These are phyloP conservation scores for Rossbeevera mucosa DNA, from an alignment of 768 basidiomycete species.

Conservation along the genomic window DNA sequence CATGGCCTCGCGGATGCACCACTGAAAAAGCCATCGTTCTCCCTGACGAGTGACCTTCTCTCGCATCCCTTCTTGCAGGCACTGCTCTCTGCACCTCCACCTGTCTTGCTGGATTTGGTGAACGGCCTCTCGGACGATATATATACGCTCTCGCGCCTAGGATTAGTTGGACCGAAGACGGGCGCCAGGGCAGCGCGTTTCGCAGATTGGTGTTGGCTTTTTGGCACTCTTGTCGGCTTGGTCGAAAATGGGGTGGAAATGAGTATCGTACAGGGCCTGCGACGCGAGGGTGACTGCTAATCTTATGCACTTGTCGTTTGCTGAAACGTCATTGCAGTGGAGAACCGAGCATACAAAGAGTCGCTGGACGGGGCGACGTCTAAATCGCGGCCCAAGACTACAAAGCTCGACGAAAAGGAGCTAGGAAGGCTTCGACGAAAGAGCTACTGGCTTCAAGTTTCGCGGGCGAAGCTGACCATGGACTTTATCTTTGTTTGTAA, in stretches of 20 bases:
- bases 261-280: slow-evolving; percentile 59
- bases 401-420: slow-evolving; percentile 66
- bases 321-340: slow-evolving; percentile 42
- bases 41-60: slow-evolving; percentile 21
- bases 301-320: background rate
- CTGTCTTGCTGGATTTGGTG: slow-evolving; percentile 73
- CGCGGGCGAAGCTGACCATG: slow-evolving; percentile 70
- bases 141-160: slow-evolving; percentile 68
- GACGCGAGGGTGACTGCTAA: slow-evolving; percentile 51
- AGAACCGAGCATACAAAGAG: slow-evolving; percentile 67
- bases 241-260: slow-evolving; percentile 83
- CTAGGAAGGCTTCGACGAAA: slow-evolving; percentile 61
- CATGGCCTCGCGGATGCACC: slow-evolving; percentile 19
- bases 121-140: slow-evolving; percentile 74
- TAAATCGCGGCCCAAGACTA: slow-evolving; percentile 57
- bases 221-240: slow-evolving; percentile 71
- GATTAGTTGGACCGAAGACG: slow-evolving; percentile 57
- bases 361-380: slow-evolving; percentile 67
- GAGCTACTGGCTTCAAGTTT: slow-evolving; percentile 71
- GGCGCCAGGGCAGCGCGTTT: slow-evolving; percentile 70
- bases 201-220: slow-evolving; percentile 85
- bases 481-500: slow-evolving; percentile 86
- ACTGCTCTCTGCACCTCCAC: slow-evolving; percentile 74
- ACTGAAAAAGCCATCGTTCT: slow-evolving; percentile 1
- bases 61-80: slow-evolving; percentile 66